A percentile compares a stretch with the other conserved stretches of the same genome.
phyloP scores from a whole-genome alignment of 2,329 filamentous ascomycete species.

The Trichoderma lentiforme region DNA sequence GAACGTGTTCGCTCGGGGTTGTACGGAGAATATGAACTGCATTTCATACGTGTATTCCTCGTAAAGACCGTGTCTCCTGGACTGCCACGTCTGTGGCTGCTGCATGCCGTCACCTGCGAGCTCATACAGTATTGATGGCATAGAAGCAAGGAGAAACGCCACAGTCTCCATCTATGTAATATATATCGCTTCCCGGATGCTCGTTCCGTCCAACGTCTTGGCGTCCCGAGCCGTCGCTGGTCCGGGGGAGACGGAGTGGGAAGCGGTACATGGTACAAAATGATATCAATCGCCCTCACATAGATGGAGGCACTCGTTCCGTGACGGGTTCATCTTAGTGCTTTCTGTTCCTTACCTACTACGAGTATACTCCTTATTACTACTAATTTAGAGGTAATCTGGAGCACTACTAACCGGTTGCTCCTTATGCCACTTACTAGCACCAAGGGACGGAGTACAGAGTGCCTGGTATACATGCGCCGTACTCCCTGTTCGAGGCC shows the following conservation, averaged over 20 bases:
- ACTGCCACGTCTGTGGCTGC: conserved; percentile 9
- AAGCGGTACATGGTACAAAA: not conserved
- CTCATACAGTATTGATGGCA: not conserved
- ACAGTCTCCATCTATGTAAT: not conserved
- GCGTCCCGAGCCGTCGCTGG: not conserved
- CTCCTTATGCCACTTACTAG: not conserved
- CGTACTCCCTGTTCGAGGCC: not conserved
- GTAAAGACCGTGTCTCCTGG: not conserved
- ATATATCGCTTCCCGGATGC: conserved; percentile 1
- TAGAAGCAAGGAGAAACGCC: not conserved
- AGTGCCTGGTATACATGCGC: not conserved
- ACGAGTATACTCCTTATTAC: not conserved
- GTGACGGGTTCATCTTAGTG: not conserved
- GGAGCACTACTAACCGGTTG: not conserved
- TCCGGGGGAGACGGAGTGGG: not conserved
- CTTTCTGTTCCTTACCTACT: not conserved
- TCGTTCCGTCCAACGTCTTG: not conserved
- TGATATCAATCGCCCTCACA: not conserved
- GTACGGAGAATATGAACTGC: not conserved
- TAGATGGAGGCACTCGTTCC: not conserved
- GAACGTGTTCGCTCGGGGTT: conserved; percentile 4
- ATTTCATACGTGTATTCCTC: not conserved
- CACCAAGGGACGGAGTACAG: not conserved
- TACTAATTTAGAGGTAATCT: not conserved
- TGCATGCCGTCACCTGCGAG: conserved; percentile 1